Evolutionary conservation across 2,329 filamentous ascomycete species (phyloP).

Genomic region (Penicillium italicum): DNA sequence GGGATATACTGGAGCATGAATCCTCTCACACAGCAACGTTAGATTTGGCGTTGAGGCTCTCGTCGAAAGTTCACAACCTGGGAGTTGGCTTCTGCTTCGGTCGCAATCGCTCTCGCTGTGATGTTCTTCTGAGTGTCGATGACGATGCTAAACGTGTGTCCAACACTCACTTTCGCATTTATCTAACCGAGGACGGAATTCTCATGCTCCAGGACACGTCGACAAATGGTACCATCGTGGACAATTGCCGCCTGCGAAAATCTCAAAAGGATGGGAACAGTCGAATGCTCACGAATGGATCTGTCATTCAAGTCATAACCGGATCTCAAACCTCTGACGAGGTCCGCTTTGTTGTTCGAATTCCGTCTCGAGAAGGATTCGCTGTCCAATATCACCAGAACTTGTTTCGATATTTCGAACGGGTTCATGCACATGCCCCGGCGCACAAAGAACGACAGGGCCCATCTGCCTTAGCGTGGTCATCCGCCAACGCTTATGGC

Average conservation of each 20-base stretch:
- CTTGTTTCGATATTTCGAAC: slow-evolving; percentile 62
- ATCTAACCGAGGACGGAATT: slow-evolving; percentile 76
- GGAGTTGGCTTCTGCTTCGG: slow-evolving; percentile 79
- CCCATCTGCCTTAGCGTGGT: slow-evolving; percentile 32
- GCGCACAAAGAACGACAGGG: slow-evolving; percentile 22
- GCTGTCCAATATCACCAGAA: slow-evolving; percentile 66
- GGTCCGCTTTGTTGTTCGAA: slow-evolving; percentile 78
- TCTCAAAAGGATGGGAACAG: slow-evolving; percentile 43
- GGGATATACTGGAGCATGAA: slow-evolving; percentile 44
- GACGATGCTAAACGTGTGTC: slow-evolving; percentile 73
- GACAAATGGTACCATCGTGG: slow-evolving; percentile 92
- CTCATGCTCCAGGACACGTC: slow-evolving; percentile 92
- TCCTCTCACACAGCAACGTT: slow-evolving; percentile 31
- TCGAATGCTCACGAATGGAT: slow-evolving; percentile 68
- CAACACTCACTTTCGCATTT: slow-evolving; percentile 95
- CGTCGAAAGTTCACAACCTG: slow-evolving; percentile 66
- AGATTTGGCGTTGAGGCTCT: slow-evolving; percentile 78
- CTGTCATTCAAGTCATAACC: slow-evolving; percentile 66
- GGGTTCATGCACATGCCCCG: slow-evolving; percentile 26
- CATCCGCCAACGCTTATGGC: slow-evolving; percentile 50
- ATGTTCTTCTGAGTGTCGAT: slow-evolving; percentile 65
- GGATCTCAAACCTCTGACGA: slow-evolving; percentile 53
- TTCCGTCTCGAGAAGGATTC: slow-evolving; percentile 71
- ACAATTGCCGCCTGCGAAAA: slow-evolving; percentile 64
- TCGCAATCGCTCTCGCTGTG: slow-evolving; percentile 67